Conservation (phyloP, 164 flowering plant genomes). For the grape (Vitis vinifera) region DNA sequence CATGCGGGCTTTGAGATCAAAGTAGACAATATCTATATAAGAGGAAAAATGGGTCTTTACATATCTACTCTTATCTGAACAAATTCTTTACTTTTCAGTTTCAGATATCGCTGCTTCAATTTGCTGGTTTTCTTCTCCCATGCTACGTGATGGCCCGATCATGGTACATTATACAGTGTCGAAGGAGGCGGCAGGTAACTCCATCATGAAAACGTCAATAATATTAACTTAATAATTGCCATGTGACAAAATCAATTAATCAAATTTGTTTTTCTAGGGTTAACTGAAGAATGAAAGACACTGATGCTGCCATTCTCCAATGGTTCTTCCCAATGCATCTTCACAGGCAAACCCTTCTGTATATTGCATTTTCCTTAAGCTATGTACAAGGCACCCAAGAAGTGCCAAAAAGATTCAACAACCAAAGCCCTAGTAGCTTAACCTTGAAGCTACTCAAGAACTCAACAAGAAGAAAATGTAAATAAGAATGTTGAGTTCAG, state of each 20-base stretch:
- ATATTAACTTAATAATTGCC: no score
- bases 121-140: slow-evolving; percentile 67
- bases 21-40: no score
- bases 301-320: background rate
- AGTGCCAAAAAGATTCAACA: slow-evolving; percentile 4
- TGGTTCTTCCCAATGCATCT: background rate
- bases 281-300: background rate
- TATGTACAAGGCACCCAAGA: background rate
- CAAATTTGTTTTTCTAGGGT: slow-evolving; percentile 7
- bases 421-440: background rate
- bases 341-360: slow-evolving; percentile 16
- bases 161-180: slow-evolving; percentile 48
- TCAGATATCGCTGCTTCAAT: slow-evolving; percentile 66
- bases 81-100: slow-evolving; percentile 17
- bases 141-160: slow-evolving; percentile 63
- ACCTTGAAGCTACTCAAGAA: slow-evolving; percentile 4
- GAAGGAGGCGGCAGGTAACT: slow-evolving; percentile 65
- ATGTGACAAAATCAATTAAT: background rate
- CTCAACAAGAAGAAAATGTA: slow-evolving; percentile 7
- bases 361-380: slow-evolving; percentile 4
- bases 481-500: slow-evolving; percentile 15
- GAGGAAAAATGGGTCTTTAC: no score
- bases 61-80: no score
- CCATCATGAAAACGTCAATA: background rate
- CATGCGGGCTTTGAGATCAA: no score